Conservation (phyloP, 768 basidiomycete genomes). For the Lyophyllum shimeji region DNA sequence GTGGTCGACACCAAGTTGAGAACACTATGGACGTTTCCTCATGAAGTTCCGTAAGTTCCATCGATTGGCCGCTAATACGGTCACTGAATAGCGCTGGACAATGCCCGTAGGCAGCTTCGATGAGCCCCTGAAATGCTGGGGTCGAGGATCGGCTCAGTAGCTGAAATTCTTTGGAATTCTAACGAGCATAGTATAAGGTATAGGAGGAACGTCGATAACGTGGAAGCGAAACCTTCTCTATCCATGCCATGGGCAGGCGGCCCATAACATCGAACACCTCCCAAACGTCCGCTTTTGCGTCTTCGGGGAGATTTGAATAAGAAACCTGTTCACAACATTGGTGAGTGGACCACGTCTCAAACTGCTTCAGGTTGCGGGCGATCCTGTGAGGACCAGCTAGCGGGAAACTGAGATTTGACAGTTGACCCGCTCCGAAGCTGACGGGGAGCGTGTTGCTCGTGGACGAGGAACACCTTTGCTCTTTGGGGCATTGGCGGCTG, state of each 20-base stretch:
- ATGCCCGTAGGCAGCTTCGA: not conserved
- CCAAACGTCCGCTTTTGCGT: constrained; percentile 33
- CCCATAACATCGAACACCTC: constrained; percentile 37
- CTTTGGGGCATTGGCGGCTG: constrained; percentile 8
- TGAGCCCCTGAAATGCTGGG: not conserved
- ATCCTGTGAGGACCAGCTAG: constrained; percentile 33
- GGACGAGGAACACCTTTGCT: constrained; percentile 13
- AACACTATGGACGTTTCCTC: constrained; percentile 41
- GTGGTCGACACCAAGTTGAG: constrained; percentile 43
- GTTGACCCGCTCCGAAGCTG: constrained; percentile 44
- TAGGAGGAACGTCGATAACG: not conserved
- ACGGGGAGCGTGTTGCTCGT: constrained; percentile 32
- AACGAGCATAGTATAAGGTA: not conserved
- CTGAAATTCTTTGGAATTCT: not conserved
- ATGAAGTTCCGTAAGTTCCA: constrained; percentile 24
- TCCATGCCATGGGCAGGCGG: constrained; percentile 40
- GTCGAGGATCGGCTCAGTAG: not conserved
- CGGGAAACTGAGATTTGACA: not conserved
- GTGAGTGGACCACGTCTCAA: constrained; percentile 51
- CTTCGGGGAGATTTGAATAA: constrained; percentile 41
- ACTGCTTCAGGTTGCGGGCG: constrained; percentile 44
- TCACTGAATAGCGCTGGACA: constrained; percentile 9
- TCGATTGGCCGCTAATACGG: constrained; percentile 10
- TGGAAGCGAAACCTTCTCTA: constrained; percentile 33
- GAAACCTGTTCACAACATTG: constrained; percentile 52